Evolutionary conservation across 106 monocot genomes (phyloP), one percentile per base, ranked within the genome.

Genomic region (Dactylorhiza incarnata): DNA sequence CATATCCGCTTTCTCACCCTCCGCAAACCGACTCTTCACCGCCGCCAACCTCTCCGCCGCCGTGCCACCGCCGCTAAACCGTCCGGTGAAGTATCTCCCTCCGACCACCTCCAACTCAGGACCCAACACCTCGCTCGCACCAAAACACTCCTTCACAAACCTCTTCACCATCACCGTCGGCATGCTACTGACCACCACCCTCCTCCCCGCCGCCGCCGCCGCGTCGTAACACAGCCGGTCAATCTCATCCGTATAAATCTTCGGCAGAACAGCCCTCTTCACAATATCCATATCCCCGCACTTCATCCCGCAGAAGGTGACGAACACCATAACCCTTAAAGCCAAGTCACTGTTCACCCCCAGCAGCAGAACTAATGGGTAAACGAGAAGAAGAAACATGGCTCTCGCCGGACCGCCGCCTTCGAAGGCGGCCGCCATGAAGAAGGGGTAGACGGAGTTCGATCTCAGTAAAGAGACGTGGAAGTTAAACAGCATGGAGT

Each of bases 381-480:
- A 89, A 0, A 70, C 62, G 23, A 87, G 77, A 25, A 95, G 86
- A 16, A 95, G 82, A 4, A 92, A 45, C 53, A 85, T 53, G 2
- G 92, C 87, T 26, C 89, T 84, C 0, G 87, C 23, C 49, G 86
- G 51, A 54, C 92, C 76, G 0, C 95, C 92, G 19, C 81, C 92
- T 76, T 95, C 95, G 53, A 89, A 92, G 56, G 95, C 92, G 0
- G 92, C 89, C 16, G 89, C 80, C 95, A 95, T 89, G 89, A 92
- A 95, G 92, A 66, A 92, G 48, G 95, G 87, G 81, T 89, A 95
- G 15, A 61, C 75, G 72, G 89, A 84, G 0, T 76, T n/a, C 13
- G 85, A 74, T 15, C 69, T 43, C 4, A 69, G 69, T 43, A 69
- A n/a, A 44, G 45, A 69, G 69, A 7, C 24, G 45, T 69, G 43